Evolutionary conservation across 106 monocot species (phyloP).

Genomic region (Chionographis japonica): DNA sequence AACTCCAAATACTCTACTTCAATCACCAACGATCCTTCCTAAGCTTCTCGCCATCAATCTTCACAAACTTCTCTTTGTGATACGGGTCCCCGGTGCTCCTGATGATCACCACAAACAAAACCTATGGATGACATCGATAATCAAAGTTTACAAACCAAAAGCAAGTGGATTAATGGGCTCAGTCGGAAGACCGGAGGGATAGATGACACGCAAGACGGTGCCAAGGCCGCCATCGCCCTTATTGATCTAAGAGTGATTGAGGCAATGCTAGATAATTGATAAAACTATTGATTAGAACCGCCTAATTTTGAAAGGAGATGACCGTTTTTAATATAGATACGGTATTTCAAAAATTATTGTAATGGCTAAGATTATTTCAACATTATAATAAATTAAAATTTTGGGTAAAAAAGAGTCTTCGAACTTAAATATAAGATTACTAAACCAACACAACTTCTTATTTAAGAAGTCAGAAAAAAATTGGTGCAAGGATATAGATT

Average conservation of each 20-base stretch:
- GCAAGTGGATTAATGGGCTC: neutral
- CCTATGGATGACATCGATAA: too few species aligned
- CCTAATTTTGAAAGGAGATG: neutral
- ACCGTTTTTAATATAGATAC: neutral
- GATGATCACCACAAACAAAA: neutral
- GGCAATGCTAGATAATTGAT: too few species aligned
- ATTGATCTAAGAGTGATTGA: too few species aligned
- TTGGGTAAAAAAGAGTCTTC: too few species aligned
- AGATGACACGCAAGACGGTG: constrained; percentile 8
- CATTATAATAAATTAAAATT: too few species aligned
- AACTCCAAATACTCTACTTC: constrained; percentile 12
- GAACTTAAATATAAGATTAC: too few species aligned
- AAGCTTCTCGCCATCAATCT: constrained; percentile 8
- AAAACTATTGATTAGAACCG: neutral
- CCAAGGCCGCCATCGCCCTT: constrained; percentile 33
- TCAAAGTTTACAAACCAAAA: too few species aligned
- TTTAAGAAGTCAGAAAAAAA: too few species aligned
- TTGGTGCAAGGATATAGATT: too few species aligned
- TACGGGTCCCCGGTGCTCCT: neutral
- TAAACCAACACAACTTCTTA: too few species aligned
- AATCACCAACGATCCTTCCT: constrained; percentile 2
- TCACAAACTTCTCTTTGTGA: constrained; percentile 13
- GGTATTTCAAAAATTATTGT: too few species aligned
- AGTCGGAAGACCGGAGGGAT: constrained; percentile 2
- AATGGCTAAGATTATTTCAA: too few species aligned